Percentiles rank a stretch among this genome's conserved stretches.
phyloP scores from a whole-genome alignment of 176 grass and related monocot genomes.

The Elaeis guineensis region DNA sequence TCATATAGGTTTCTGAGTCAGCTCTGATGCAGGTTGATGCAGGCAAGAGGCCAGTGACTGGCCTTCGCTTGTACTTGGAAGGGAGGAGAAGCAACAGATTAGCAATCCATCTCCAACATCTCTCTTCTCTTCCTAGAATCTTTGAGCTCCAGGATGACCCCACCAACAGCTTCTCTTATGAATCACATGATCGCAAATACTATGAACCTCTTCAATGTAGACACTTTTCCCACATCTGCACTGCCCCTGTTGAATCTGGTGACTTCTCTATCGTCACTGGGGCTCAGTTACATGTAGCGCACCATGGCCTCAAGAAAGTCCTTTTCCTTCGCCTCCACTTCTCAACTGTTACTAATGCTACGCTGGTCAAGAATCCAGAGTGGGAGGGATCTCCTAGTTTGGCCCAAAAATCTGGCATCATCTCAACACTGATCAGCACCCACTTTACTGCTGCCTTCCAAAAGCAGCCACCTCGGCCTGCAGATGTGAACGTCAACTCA shows the following conservation, averaged over 20 bases:
- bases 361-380: constrained; percentile 39
- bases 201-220: constrained; percentile 79
- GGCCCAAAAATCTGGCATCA: constrained; percentile 79
- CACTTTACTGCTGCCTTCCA: constrained; percentile 71
- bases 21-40: constrained; percentile 68
- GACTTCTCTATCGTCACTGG: constrained; percentile 66
- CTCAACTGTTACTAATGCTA: constrained; percentile 42
- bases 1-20: background rate
- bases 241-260: constrained; percentile 74
- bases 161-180: constrained; percentile 32
- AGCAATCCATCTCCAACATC: constrained; percentile 89
- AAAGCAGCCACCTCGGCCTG: constrained; percentile 48
- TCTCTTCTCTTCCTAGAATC: constrained; percentile 81
- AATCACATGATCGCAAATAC: constrained; percentile 60
- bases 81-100: constrained; percentile 88
- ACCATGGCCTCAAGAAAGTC: constrained; percentile 79
- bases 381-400: constrained; percentile 93
- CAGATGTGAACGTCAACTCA: constrained; percentile 84
- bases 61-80: constrained; percentile 82
- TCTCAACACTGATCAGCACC: constrained; percentile 89
- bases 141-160: constrained; percentile 62
- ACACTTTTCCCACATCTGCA: constrained; percentile 86
- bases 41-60: constrained; percentile 71
- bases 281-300: constrained; percentile 59
- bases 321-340: constrained; percentile 76